These are phyloP conservation scores for Pythium aphanidermatum DNA, from an alignment of 352 stramenopile genomes.

Conservation along the genomic window DNA sequence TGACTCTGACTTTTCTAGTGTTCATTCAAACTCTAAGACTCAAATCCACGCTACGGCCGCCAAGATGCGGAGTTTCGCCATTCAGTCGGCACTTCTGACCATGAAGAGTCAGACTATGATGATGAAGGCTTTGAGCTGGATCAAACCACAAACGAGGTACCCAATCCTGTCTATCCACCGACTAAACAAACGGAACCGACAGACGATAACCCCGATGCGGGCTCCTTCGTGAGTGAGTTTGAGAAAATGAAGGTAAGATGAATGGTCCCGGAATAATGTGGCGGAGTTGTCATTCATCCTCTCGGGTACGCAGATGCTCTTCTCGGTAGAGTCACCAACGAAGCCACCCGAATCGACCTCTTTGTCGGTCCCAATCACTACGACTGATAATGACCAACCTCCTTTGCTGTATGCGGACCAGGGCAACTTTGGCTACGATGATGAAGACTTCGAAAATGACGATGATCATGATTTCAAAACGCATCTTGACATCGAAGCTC, in stretches of 20 bases:
- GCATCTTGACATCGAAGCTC: not conserved
- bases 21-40: too few relatives aligned
- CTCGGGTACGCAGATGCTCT: slow-evolving; percentile 7
- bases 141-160: slow-evolving; percentile 25
- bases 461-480: slow-evolving; percentile 7
- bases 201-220: too few relatives aligned
- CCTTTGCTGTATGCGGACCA: not conserved
- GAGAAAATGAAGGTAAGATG: slow-evolving; percentile 34
- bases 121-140: slow-evolving; percentile 67
- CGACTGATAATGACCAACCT: slow-evolving; percentile 3
- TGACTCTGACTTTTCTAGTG: too few relatives aligned
- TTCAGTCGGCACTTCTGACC: slow-evolving; percentile 12
- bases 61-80: slow-evolving; percentile 18
- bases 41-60: slow-evolving; percentile 36
- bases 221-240: slow-evolving; percentile 25
- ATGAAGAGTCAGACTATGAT: slow-evolving; percentile 30
- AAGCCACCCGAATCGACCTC: too few relatives aligned
- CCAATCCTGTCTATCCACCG: not conserved
- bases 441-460: slow-evolving; percentile 69
- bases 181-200: too few relatives aligned
- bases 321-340: slow-evolving; percentile 21
- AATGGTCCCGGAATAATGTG: not conserved
- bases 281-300: not conserved
- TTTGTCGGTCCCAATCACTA: too few relatives aligned
- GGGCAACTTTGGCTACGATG: slow-evolving; percentile 50